Evolutionary conservation across 2,329 filamentous ascomycete genomes (phyloP).

Genomic region (Penicillium sp.): DNA sequence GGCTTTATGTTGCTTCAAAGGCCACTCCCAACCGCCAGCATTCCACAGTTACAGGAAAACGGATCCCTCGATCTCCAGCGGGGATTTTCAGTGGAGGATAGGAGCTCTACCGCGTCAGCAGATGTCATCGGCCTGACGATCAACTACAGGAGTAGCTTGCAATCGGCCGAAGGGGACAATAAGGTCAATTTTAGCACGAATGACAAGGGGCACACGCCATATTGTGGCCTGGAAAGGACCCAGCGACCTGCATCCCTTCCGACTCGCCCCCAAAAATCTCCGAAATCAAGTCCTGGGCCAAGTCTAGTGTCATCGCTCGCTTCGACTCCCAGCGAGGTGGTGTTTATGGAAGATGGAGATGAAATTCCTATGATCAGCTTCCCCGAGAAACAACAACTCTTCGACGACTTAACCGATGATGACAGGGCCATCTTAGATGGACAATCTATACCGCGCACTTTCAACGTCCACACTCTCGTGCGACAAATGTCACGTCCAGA

Average conservation of each 20-base stretch:
- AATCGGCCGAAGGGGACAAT: slow-evolving; percentile 26
- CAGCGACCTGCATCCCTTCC: slow-evolving; percentile 41
- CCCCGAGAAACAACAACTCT: slow-evolving; percentile 37
- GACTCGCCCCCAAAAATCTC: slow-evolving; percentile 35
- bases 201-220: slow-evolving; percentile 41
- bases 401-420: slow-evolving; percentile 37
- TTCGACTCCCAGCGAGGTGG: slow-evolving; percentile 34
- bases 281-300: slow-evolving; percentile 31
- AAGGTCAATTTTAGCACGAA: slow-evolving; percentile 31
- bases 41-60: slow-evolving; percentile 38
- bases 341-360: slow-evolving; percentile 36
- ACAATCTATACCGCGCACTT: slow-evolving; percentile 31
- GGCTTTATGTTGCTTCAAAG: slow-evolving; percentile 34
- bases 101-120: slow-evolving; percentile 31
- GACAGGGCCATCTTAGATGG: slow-evolving; percentile 32
- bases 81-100: slow-evolving; percentile 29
- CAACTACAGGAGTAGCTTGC: slow-evolving; percentile 30
- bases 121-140: slow-evolving; percentile 34
- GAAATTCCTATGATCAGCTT: slow-evolving; percentile 41
- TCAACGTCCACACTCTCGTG: slow-evolving; percentile 39
- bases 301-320: slow-evolving; percentile 35
- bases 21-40: slow-evolving; percentile 40
- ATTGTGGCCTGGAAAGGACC: slow-evolving; percentile 39
- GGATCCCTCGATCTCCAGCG: slow-evolving; percentile 25
- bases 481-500: slow-evolving; percentile 44